Evolutionary conservation across 371 early-diverging fungal species (phyloP).

Genomic region (Mortierella sp.): DNA sequence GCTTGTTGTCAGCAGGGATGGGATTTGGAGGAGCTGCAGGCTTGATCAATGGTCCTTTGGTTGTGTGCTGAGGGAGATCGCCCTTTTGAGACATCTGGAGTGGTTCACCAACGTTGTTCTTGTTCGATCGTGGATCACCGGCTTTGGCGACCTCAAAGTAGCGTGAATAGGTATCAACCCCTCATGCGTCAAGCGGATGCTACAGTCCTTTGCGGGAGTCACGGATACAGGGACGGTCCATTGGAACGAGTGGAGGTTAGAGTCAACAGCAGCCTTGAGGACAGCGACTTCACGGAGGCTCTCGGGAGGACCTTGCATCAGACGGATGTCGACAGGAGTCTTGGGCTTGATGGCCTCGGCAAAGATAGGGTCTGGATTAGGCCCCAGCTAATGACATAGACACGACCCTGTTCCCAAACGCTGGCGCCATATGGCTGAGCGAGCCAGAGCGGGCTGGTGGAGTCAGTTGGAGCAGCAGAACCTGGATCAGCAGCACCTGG

Average conservation of each 20-base stretch:
- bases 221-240: conserved; percentile 35
- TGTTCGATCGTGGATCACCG: conserved; percentile 33
- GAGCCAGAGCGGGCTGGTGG: conserved; percentile 44
- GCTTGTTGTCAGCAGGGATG: conserved; percentile 14
- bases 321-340: conserved; percentile 24
- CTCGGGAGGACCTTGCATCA: conserved; percentile 41
- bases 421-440: conserved; percentile 44
- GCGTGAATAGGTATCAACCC: conserved; percentile 47
- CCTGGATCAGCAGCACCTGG: not conserved
- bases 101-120: conserved; percentile 48
- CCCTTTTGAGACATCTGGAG: conserved; percentile 34
- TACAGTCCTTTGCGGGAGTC: conserved; percentile 31
- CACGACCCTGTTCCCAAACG: conserved; percentile 45
- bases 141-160: conserved; percentile 45
- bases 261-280: conserved; percentile 18
- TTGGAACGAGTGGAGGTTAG: conserved; percentile 23
- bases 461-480: conserved; percentile 13
- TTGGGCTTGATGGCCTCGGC: conserved; percentile 25
- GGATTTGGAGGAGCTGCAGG: conserved; percentile 43
- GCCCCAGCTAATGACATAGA: conserved; percentile 52
- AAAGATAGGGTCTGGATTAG: conserved; percentile 39
- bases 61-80: conserved; percentile 11
- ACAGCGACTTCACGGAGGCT: conserved; percentile 20
- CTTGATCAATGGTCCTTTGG: conserved; percentile 22
- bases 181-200: conserved; percentile 34